Conservation (phyloP, 495 filamentous ascomycete species). For the Xylaria bambusicola region DNA sequence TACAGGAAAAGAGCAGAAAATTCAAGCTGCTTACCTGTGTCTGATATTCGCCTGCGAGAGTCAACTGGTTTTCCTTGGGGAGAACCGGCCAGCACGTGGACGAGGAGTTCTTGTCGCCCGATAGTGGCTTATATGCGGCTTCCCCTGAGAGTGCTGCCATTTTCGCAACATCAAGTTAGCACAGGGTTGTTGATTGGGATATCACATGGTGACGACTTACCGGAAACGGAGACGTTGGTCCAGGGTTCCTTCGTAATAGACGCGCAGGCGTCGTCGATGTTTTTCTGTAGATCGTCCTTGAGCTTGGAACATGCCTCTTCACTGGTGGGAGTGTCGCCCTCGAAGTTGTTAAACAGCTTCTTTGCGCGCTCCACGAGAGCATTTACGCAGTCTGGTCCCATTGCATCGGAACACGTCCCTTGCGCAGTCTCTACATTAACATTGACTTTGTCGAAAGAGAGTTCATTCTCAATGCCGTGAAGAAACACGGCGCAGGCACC, state of each 20-base stretch:
- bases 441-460: background rate
- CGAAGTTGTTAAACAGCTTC: conserved; percentile 2
- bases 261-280: conserved; percentile 16
- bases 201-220: no score
- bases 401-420: conserved; percentile 26
- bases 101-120: conserved; percentile 20
- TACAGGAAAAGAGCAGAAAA: no score
- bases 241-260: conserved; percentile 13
- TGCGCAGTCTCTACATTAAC: conserved; percentile 4
- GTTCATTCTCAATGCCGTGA: conserved; percentile 13
- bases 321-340: background rate
- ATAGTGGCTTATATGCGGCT: conserved; percentile 10
- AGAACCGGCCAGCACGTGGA: conserved; percentile 29
- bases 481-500: conserved; percentile 27
- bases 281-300: conserved; percentile 15
- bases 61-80: conserved; percentile 28
- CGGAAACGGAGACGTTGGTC: conserved; percentile 21
- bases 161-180: no score
- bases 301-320: conserved; percentile 18
- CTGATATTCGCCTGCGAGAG: conserved; percentile 19
- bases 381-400: conserved; percentile 22
- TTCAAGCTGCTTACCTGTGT: conserved; percentile 6
- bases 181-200: no score
- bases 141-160: conserved; percentile 26
- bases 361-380: conserved; percentile 19